These are phyloP conservation scores for Nepenthes alata DNA, from an alignment of 179 eudicot species.

Conservation along the genomic window DNA sequence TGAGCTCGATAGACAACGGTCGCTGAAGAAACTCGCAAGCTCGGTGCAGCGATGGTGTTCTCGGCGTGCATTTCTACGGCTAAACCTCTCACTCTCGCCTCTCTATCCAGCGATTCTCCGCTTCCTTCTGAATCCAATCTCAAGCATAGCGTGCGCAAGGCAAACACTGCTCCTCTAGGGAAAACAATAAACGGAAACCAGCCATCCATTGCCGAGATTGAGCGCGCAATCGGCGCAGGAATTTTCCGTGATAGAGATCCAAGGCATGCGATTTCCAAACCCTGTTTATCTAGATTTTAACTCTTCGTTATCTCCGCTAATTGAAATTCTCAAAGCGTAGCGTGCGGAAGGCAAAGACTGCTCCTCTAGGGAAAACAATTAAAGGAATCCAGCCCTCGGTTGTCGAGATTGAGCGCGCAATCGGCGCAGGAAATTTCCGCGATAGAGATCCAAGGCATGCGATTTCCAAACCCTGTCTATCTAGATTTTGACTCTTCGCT, in stretches of 20 bases:
- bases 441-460: constrained; percentile 31
- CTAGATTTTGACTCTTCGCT: no score
- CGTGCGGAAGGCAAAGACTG: no score
- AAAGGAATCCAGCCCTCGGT: constrained; percentile 18
- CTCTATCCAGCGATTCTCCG: constrained; percentile 16
- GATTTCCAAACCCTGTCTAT: background rate
- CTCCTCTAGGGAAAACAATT: no score
- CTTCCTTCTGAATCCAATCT: constrained; percentile 6
- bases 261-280: constrained; percentile 17
- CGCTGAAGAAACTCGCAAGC: constrained; percentile 1
- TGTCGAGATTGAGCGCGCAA: constrained; percentile 40
- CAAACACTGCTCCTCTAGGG: background rate
- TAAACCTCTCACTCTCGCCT: background rate
- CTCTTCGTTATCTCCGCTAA: constrained; percentile 1
- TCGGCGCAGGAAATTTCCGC: constrained; percentile 35
- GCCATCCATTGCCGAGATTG: constrained; percentile 38
- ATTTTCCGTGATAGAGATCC: constrained; percentile 32
- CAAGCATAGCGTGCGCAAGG: background rate
- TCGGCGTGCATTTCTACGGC: no score
- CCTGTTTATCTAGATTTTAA: no score
- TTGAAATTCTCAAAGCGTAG: background rate
- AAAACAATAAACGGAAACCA: constrained; percentile 1
- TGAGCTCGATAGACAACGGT: no score
- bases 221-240: constrained; percentile 42
- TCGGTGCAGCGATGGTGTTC: no score